These are phyloP conservation scores for Aspergillus affinis DNA, from an alignment of 495 filamentous ascomycete species.

Conservation along the genomic window DNA sequence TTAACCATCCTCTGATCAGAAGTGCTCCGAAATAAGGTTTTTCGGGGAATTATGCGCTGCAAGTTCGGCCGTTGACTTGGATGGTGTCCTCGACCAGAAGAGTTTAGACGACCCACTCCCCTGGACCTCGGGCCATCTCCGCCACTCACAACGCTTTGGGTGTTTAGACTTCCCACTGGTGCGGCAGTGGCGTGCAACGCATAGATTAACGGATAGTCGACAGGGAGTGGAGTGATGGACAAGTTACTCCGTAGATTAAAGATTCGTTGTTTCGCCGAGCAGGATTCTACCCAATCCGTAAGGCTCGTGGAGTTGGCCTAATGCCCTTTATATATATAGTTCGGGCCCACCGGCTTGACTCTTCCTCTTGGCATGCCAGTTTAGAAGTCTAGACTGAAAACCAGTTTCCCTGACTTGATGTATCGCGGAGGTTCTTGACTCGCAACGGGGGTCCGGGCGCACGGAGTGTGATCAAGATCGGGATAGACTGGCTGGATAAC, in stretches of 20 bases:
- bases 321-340: background rate
- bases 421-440: no score
- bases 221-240: no score
- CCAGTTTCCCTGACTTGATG: no score
- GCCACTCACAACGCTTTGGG: constrained; percentile 1
- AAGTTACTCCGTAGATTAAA: background rate
- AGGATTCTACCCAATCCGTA: background rate
- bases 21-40: no score
- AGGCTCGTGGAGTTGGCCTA: background rate
- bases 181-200: constrained; percentile 11
- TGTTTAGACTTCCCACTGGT: constrained; percentile 6
- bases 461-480: no score
- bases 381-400: constrained; percentile 2
- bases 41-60: no score
- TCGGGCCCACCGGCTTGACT: constrained; percentile 1
- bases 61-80: no score
- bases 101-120: no score
- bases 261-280: constrained; percentile 2
- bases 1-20: no score
- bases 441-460: no score
- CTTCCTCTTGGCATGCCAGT: constrained; percentile 2
- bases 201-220: constrained; percentile 8
- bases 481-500: no score
- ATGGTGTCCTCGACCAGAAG: no score
- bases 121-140: constrained; percentile 1